phyloP scores from a whole-genome alignment of 306 rosid species.

The Psophocarpus tetragonolobus region DNA sequence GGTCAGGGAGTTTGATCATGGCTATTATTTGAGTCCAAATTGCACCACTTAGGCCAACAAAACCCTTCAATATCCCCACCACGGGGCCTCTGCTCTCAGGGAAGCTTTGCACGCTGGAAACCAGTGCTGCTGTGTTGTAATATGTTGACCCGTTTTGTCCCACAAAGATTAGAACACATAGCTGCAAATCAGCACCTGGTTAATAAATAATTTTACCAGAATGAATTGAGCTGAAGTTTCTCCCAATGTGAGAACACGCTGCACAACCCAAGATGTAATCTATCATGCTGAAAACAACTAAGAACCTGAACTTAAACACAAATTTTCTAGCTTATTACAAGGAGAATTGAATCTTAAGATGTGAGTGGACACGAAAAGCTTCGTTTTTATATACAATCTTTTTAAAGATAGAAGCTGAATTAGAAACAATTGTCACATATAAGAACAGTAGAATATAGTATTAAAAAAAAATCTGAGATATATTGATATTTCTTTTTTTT shows the following conservation, averaged over 20 bases:
- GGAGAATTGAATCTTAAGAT: not conserved
- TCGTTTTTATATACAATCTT: no score
- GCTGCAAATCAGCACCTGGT: slow-evolving; percentile 51
- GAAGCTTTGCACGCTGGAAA: slow-evolving; percentile 73
- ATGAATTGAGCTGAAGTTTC: slow-evolving; percentile 3
- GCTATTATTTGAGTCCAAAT: slow-evolving; percentile 63
- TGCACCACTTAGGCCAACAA: slow-evolving; percentile 71
- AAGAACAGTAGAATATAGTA: no score
- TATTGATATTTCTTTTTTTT: no score
- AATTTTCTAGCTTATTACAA: no score
- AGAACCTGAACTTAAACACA: no score
- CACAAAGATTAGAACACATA: slow-evolving; percentile 60
- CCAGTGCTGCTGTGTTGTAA: slow-evolving; percentile 73
- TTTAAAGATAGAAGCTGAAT: no score
- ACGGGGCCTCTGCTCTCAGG: slow-evolving; percentile 72
- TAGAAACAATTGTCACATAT: not conserved
- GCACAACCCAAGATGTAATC: not conserved
- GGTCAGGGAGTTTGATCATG: slow-evolving; percentile 50
- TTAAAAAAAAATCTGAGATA: no score
- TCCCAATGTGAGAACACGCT: not conserved
- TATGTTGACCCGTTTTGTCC: slow-evolving; percentile 83
- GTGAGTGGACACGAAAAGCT: not conserved
- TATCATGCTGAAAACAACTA: not conserved
- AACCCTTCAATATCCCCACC: slow-evolving; percentile 79
- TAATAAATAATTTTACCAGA: not conserved